Evolutionary conservation across 257 asterid genomes (phyloP).

Genomic region (Solanum lycopersicoides): DNA sequence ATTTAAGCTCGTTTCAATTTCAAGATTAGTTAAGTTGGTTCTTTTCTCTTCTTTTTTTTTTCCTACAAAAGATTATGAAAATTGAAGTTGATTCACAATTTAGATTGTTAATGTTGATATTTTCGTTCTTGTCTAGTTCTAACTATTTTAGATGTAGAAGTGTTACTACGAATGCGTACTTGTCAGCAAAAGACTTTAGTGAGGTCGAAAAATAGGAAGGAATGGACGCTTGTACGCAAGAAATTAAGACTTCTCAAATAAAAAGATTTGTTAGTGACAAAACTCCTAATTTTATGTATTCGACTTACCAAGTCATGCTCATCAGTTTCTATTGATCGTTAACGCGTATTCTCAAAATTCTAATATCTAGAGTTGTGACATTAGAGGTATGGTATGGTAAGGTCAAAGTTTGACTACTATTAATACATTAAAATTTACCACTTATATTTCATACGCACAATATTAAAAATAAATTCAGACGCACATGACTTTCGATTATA

Average conservation of each 20-base stretch:
- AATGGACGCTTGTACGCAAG: background rate
- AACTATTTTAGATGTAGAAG: background rate
- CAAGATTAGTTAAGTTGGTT: background rate
- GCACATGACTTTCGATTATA: background rate
- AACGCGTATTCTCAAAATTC: background rate
- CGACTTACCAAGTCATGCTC: background rate
- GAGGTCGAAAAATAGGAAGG: background rate
- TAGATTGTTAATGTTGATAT: background rate
- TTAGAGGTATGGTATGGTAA: background rate
- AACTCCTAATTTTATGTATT: background rate
- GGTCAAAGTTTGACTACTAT: background rate
- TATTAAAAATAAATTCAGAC: background rate
- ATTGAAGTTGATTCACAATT: background rate
- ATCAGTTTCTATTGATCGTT: background rate
- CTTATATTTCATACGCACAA: background rate
- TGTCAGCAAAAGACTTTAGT: background rate
- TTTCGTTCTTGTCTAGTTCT: background rate
- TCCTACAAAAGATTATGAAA: background rate
- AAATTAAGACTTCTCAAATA: background rate
- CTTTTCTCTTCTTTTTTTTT: background rate
- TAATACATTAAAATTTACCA: background rate
- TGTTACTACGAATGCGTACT: background rate
- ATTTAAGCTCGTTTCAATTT: background rate
- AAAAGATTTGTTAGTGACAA: background rate
- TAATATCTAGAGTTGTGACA: background rate